Conservation (phyloP, 148 eudicot genomes). For the Linanthus parryae region DNA sequence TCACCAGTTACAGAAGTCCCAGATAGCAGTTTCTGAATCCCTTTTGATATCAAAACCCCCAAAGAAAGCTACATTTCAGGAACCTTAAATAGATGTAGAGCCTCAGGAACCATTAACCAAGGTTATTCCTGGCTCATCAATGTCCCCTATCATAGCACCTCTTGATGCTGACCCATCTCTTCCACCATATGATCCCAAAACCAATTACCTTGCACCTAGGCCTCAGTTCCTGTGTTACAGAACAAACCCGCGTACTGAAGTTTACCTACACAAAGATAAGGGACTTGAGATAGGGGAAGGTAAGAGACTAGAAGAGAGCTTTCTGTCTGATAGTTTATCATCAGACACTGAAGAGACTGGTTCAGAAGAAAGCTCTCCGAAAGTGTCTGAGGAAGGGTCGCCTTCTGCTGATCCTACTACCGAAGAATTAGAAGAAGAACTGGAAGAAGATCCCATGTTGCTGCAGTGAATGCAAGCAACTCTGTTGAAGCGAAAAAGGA, state of each 20-base stretch:
- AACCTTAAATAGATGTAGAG: too few relatives aligned
- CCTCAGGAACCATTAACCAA: too few relatives aligned
- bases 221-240: conserved; percentile 83
- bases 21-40: too few relatives aligned
- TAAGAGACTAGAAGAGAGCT: conserved; percentile 42
- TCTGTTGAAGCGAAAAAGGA: conserved; percentile 13
- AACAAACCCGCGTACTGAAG: conserved; percentile 53
- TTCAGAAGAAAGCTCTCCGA: conserved; percentile 29
- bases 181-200: conserved; percentile 87
- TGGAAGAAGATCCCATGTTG: neutral
- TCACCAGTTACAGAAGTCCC: conserved; percentile 15
- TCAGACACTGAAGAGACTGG: conserved; percentile 50
- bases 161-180: conserved; percentile 67
- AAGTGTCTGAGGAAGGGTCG: conserved; percentile 34
- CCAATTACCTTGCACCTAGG: conserved; percentile 82
- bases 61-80: too few relatives aligned
- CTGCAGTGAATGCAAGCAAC: conserved; percentile 12
- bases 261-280: conserved; percentile 30
- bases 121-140: conserved; percentile 21
- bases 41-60: too few relatives aligned
- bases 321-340: conserved; percentile 40
- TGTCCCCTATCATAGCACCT: conserved; percentile 40
- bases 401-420: neutral
- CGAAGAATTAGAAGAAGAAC: neutral
- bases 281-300: conserved; percentile 16